Evolutionary conservation across 805 yeast species (phyloP), one percentile per base, ranked within the genome.

Genomic region (Starmerella lactis-condensi): DNA sequence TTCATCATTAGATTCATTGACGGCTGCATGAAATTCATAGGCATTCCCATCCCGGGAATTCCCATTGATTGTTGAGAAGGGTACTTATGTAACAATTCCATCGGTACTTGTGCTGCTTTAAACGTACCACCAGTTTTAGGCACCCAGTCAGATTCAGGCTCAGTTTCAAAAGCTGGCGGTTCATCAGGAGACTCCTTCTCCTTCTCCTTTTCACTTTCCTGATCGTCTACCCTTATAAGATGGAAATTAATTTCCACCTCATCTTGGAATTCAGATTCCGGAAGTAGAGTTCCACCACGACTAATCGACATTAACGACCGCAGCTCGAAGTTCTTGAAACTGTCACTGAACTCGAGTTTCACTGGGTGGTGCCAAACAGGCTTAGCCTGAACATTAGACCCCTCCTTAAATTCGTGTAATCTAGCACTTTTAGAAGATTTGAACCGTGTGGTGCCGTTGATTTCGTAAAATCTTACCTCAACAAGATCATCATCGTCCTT

Each of bases 401-500:
- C 39, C 22, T 38, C 44, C 9, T 38, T 44, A 24, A 29, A 45
- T 23, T 39, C 45, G 13, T 26, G 42, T 22, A 27, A 26, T 13
- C 34, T 33, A 2, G 40, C 38, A 31, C 41, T 31, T 40, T 34
- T 19, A 32, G 47, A 30, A 16, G 47, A 34, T 30, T 40, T 37
- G 30, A 39, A 32, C 11, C 31, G 37, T n/a, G 44, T 37, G 17
- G 34, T 33, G 15, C 36, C 41, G 5, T 39, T 42, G 22, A 42
- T 35, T 24, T 51, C 54, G 32, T 48, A 53, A 24, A 29, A 39
- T 18, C 48, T 37, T 12, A 53, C 52, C 17, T 37, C 31, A 8
- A 50, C 55, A 2, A 53, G 44, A 14, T 49, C 50, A 10, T 28
- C 23, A 19, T 50, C 58, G 16, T 41, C 28, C 23, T 41, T 40